phyloP scores from a whole-genome alignment of 2,329 filamentous ascomycete genomes.

The Orbilia ellipsospora region DNA sequence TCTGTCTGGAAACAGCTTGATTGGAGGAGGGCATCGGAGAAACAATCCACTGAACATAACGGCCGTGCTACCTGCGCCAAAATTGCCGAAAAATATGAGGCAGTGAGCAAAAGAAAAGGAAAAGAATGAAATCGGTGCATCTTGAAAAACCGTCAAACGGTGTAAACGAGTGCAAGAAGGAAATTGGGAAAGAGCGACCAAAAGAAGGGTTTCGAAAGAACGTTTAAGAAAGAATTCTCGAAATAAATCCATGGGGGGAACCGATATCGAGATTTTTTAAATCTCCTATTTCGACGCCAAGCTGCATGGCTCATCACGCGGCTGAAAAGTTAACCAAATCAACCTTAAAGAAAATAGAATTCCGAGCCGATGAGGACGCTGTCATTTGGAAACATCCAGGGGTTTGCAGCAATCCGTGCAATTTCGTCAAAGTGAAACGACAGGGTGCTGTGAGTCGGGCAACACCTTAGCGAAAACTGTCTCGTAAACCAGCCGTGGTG shows the following conservation, averaged over 20 bases:
- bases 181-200: too few relatives aligned
- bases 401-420: conserved; percentile 2
- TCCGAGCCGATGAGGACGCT: neutral
- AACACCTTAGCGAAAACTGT: neutral
- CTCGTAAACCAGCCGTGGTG: neutral
- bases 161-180: too few relatives aligned
- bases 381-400: neutral
- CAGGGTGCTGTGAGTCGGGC: neutral
- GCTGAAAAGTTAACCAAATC: neutral
- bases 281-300: neutral
- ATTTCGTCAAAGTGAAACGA: neutral
- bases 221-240: too few relatives aligned
- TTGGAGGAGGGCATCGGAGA: conserved; percentile 7
- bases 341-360: neutral
- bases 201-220: neutral
- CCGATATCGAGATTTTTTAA: too few relatives aligned
- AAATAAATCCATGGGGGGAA: too few relatives aligned
- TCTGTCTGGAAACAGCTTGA: conserved; percentile 22
- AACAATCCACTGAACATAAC: conserved; percentile 9
- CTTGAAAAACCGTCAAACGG: too few relatives aligned
- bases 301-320: neutral
- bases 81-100: conserved; percentile 1
- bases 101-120: neutral
- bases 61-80: conserved; percentile 9
- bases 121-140: neutral